These are phyloP conservation scores for Trichocomaceae sp. DNA, from an alignment of 2,329 filamentous ascomycete species.

Conservation along the genomic window DNA sequence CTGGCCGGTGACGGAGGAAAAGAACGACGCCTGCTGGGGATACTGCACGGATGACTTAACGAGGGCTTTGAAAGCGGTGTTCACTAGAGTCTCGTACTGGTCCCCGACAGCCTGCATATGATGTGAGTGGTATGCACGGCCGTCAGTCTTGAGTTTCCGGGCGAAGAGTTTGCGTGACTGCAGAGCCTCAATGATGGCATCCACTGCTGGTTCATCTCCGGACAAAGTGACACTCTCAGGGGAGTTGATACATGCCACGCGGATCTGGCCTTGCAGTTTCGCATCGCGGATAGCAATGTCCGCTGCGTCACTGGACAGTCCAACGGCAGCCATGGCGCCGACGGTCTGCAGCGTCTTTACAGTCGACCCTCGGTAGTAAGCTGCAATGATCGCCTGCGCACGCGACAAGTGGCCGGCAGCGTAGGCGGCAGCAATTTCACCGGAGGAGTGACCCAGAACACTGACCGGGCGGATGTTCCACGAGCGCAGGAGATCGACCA, in stretches of 20 bases:
- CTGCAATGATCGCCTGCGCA: not conserved
- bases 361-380: not conserved
- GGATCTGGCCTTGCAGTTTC: too few relatives aligned
- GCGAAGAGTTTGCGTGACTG: constrained; percentile 11
- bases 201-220: constrained; percentile 22
- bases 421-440: constrained; percentile 40
- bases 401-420: constrained; percentile 27
- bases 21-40: too few relatives aligned
- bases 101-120: constrained; percentile 34
- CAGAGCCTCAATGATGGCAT: constrained; percentile 10
- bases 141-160: constrained; percentile 8
- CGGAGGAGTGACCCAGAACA: constrained; percentile 26
- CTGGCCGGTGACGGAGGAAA: too few relatives aligned
- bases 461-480: constrained; percentile 18
- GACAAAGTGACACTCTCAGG: constrained; percentile 30
- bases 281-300: not conserved
- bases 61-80: constrained; percentile 1
- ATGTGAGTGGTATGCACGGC: constrained; percentile 26
- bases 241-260: constrained; percentile 32
- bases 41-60: too few relatives aligned
- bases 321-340: not conserved
- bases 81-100: constrained; percentile 18
- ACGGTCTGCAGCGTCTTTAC: not conserved
- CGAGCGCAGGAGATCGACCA: constrained; percentile 23
- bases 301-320: not conserved